Conservation (phyloP, 2,329 filamentous ascomycete genomes). For the Fusarium brachygibbosum region DNA sequence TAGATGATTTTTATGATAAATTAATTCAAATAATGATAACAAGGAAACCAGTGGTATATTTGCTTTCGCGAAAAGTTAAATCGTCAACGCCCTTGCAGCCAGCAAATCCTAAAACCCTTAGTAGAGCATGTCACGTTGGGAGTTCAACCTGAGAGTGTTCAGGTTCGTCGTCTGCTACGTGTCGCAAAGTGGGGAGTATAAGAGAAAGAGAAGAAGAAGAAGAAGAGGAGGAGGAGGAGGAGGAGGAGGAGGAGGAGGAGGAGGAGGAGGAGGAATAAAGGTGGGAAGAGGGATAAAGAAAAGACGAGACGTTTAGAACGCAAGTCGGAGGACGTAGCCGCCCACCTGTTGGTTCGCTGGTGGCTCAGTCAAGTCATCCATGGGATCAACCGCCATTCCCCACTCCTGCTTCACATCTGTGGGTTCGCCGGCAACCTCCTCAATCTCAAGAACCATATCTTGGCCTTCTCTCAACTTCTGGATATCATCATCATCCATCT, state of each 20-base stretch:
- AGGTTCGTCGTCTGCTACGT: too few relatives aligned
- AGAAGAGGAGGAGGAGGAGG: neutral
- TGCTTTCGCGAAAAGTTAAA: slow-evolving; percentile 38
- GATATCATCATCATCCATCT: slow-evolving; percentile 92
- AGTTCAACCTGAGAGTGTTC: too few relatives aligned
- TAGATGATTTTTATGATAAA: too few relatives aligned
- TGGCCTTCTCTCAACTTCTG: slow-evolving; percentile 88
- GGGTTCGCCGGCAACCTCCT: slow-evolving; percentile 58
- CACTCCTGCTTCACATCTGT: slow-evolving; percentile 66
- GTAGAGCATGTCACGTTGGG: too few relatives aligned
- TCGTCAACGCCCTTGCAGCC: slow-evolving; percentile 42
- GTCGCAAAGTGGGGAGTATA: slow-evolving; percentile 24
- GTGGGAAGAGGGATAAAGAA: neutral
- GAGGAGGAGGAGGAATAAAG: too few relatives aligned
- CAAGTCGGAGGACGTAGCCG: slow-evolving; percentile 60
- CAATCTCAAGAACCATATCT: slow-evolving; percentile 84
- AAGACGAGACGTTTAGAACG: slow-evolving; percentile 55
- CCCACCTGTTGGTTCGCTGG: slow-evolving; percentile 45
- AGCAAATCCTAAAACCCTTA: slow-evolving; percentile 37
- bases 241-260: too few relatives aligned
- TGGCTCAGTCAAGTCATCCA: slow-evolving; percentile 48
- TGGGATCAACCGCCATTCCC: slow-evolving; percentile 70
- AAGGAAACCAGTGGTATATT: slow-evolving; percentile 46
- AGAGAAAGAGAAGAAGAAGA: slow-evolving; percentile 19
- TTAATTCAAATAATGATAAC: neutral